A percentile compares a stretch with the other conserved stretches of the same genome.
Evolutionary conservation across 768 basidiomycete species (phyloP).

Genomic region (Omphalotus guepiniiformis): DNA sequence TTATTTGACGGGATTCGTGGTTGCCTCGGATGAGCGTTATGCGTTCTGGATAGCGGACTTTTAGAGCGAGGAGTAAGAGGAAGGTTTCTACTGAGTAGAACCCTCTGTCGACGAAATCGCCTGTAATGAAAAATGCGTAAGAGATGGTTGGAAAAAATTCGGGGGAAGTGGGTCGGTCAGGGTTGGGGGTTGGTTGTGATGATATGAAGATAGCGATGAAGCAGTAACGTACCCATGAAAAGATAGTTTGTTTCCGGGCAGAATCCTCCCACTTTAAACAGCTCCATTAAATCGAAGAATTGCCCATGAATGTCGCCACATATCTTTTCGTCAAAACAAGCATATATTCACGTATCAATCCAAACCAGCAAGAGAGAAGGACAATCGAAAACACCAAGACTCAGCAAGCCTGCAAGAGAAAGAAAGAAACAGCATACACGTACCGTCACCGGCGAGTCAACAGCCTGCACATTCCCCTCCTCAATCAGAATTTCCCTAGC

Average conservation of each 20-base stretch:
- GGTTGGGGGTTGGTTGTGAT: too few relatives aligned
- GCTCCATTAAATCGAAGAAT: conserved; percentile 99
- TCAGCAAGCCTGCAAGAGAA: too few relatives aligned
- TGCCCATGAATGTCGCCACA: conserved; percentile 99
- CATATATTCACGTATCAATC: too few relatives aligned
- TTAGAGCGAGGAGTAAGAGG: conserved; percentile 93
- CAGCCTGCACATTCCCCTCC: conserved; percentile 98
- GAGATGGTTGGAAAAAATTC: too few relatives aligned
- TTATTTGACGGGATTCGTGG: conserved; percentile 99
- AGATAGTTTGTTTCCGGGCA: conserved; percentile 99
- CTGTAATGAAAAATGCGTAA: too few relatives aligned
- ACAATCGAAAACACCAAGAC: too few relatives aligned
- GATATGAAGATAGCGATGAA: too few relatives aligned
- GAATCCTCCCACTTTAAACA: conserved; percentile 98
- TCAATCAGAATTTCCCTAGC: conserved; percentile 98
- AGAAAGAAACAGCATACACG: too few relatives aligned
- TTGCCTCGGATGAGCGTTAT: conserved; percentile 98
- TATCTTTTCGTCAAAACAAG: too few relatives aligned
- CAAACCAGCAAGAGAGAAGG: too few relatives aligned
- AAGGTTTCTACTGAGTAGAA: conserved; percentile 99
- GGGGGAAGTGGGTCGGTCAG: too few relatives aligned
- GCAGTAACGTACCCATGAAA: conserved; percentile 99
- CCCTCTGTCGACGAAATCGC: conserved; percentile 99
- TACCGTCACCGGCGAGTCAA: conserved; percentile 98
- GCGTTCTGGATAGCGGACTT: conserved; percentile 96